Conservation (phyloP, 768 basidiomycete species). For the Leccinum aurantiacum region DNA sequence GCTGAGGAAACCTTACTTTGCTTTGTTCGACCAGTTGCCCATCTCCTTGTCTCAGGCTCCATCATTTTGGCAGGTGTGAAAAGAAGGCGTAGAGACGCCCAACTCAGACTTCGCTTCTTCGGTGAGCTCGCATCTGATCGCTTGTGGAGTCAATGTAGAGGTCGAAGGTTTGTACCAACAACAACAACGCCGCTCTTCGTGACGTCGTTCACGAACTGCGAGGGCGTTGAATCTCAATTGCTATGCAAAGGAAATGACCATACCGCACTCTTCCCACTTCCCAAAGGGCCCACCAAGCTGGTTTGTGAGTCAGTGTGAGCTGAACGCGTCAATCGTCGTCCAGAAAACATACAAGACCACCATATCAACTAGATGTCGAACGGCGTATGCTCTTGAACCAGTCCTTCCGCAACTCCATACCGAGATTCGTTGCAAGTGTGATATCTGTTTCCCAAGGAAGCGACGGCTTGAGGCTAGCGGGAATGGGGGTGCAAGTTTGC, state of each 20-base stretch:
- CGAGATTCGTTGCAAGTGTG: background rate
- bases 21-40: constrained; percentile 6
- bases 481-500: background rate
- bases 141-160: background rate
- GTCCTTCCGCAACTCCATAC: background rate
- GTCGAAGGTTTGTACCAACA: background rate
- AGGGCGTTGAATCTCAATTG: background rate
- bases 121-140: constrained; percentile 13
- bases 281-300: constrained; percentile 22
- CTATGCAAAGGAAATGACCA: background rate
- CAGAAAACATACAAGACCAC: constrained; percentile 3
- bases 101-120: background rate
- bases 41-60: background rate
- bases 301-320: constrained; percentile 2
- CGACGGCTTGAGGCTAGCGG: background rate
- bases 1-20: background rate
- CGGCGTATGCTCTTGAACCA: background rate
- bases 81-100: constrained; percentile 13
- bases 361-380: background rate
- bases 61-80: background rate
- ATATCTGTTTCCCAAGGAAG: background rate
- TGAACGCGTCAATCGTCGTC: background rate
- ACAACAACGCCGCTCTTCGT: background rate
- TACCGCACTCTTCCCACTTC: constrained; percentile 22
- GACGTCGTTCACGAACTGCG: constrained; percentile 12